Evolutionary conservation across 495 filamentous ascomycete species (phyloP), one percentile per base, ranked within the genome.

Genomic region (Aspergillus cristatus): DNA sequence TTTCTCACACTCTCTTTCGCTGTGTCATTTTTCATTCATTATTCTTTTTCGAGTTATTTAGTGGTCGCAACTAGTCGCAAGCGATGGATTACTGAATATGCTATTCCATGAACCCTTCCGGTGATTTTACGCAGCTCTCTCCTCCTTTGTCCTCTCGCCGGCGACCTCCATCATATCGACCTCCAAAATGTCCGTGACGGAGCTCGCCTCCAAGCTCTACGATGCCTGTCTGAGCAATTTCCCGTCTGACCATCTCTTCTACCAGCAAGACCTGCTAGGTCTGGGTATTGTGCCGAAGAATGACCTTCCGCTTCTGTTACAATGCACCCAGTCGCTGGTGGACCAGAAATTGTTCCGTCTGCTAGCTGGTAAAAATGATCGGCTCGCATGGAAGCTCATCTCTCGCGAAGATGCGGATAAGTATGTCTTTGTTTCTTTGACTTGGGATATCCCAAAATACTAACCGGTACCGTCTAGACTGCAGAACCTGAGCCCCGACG

Each of bases 351-450:
- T 85, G 17, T 76, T 88, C 40, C 76, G 78, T 28, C 67, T 77
- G 10, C 68, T 74, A 22, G 55, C 63, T 37, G 64, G 60, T 29
- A 65, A 68, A 45, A 70, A 70, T 40, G 69, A 69, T 30, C 69
- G 57, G 12, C 41, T 83, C 17, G 75, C 72, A 39, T 88, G 82
- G 82, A 70, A 70, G 54, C 60, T 80, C 38, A 76, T 82, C 37
- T 72, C 73, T 28, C 63, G 68, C 34, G 79, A 79, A 41, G 81
- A 86, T 53, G 82, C 82, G 35, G 72, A 77, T 51, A 84, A 82
- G 79, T 85, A 67, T 34, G 70, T 18, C 29, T 25, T 14, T 18
- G 12, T 39, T 34, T 6, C 28, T 24, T 32, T 11, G 6, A 4
- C 8, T 8, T 4, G 1, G 28, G 10, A 47, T 25, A 12, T 20